Evolutionary conservation across 2,329 filamentous ascomycete genomes (phyloP), one percentile per base, ranked within the genome.

Genomic region (Ophiostoma montium): DNA sequence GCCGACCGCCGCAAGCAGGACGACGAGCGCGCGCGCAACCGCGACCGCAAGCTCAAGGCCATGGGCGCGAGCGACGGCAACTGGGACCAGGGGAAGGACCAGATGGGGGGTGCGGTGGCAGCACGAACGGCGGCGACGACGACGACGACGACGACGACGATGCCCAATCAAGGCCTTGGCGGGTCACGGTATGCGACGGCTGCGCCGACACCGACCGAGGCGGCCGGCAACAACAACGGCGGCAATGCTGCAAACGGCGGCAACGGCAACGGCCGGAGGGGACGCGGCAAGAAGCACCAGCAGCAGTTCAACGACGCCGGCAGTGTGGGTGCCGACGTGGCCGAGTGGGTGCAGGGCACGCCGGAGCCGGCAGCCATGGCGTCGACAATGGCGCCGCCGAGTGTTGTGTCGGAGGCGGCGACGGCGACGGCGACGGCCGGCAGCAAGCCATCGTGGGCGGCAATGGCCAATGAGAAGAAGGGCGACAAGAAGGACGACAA

Each of bases 21-120:
- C 23, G 75, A 78, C 35, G 78, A 81, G 64, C 69, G 78, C 12
- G 74, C 71, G 21, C 70, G 70, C 55, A 81, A 81, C 57, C 62
- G 76, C 9, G 75, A 78, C 61, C 64, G 77, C 46, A 81, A 81
- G 59, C 65, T 81, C 18, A 74, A 74, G 55, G 76, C 76, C 1
- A 70, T 80, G 64, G 68, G 69, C 30, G 65, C 63, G 43, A 74
- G 71, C 59, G 70, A 75, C 35, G 69, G 68, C 30, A 70, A 67
- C 53, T 81, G 76, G 78, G 77, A 80, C 51, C 70, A 75, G 57
- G 76, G 75, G 36, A 80, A 79, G 62, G 62, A 11, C 64, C 69
- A 2, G 52, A 41, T 12, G 43, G 53, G 36, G 50, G 51, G 23
- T 54, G 23, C 23, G 23, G 23, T 8, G 23, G 23, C 23, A 8